A percentile compares a stretch with the other conserved stretches of the same genome.
phyloP scores from a whole-genome alignment of 441 rosid species.

The Erodium texanum region DNA sequence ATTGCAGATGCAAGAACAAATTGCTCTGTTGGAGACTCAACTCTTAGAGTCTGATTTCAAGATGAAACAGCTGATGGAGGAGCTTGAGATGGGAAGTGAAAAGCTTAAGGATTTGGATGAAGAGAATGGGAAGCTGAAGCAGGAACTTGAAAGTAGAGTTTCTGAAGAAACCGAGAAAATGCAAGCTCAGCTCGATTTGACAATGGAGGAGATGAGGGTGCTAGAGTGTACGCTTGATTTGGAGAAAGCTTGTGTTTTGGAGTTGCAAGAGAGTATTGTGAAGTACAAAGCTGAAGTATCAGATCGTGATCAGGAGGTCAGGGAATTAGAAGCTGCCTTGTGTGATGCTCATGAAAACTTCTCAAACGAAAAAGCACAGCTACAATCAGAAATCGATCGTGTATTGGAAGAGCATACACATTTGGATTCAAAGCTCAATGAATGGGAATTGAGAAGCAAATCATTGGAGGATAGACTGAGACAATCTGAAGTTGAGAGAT shows the following conservation, averaged over 20 bases:
- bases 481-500: constrained; percentile 32
- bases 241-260: constrained; percentile 29
- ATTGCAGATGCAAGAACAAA: constrained; percentile 33
- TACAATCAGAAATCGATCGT: constrained; percentile 28
- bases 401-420: constrained; percentile 30
- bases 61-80: constrained; percentile 21
- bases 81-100: constrained; percentile 27
- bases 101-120: constrained; percentile 22
- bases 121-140: constrained; percentile 25
- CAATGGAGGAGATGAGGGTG: no score
- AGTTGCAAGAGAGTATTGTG: constrained; percentile 28
- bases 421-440: constrained; percentile 33
- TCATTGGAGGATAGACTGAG: constrained; percentile 31
- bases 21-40: constrained; percentile 31
- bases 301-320: constrained; percentile 25
- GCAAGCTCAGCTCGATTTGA: constrained; percentile 3
- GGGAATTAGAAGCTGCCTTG: constrained; percentile 24
- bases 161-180: constrained; percentile 7
- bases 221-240: constrained; percentile 3
- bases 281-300: constrained; percentile 21
- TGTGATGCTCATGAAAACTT: constrained; percentile 31
- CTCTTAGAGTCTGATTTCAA: constrained; percentile 23
- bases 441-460: constrained; percentile 27
- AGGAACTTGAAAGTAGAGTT: constrained; percentile 13
- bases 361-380: constrained; percentile 33